Conservation (phyloP, 345 rosid genomes). For the Eucalyptus sp. region DNA sequence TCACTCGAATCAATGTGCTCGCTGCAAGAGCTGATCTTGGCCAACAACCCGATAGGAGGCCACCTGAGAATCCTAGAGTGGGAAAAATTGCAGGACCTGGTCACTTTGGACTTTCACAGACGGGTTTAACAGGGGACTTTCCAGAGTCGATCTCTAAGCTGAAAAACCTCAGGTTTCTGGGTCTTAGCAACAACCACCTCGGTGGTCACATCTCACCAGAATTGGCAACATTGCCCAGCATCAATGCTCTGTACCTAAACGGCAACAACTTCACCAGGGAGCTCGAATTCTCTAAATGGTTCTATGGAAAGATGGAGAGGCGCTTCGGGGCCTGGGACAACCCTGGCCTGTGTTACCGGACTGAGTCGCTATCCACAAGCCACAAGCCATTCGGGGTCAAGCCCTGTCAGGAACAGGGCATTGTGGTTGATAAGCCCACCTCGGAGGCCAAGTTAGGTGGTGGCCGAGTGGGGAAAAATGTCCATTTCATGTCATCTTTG, state of each 20-base stretch:
- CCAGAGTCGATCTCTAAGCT: conserved; percentile 45
- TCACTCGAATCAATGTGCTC: conserved; percentile 49
- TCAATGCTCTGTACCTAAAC: conserved; percentile 50
- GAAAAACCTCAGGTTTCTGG: conserved; percentile 62
- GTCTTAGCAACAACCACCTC: conserved; percentile 66
- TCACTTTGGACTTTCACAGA: conserved; percentile 46
- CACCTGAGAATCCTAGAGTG: conserved; percentile 38
- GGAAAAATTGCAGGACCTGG: conserved; percentile 42
- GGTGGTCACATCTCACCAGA: conserved; percentile 38
- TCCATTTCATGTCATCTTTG: conserved; percentile 12
- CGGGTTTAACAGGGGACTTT: conserved; percentile 45
- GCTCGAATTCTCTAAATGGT: conserved; percentile 38
- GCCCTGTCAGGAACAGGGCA: conserved; percentile 31
- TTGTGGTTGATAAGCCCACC: conserved; percentile 3
- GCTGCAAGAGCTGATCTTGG: conserved; percentile 50
- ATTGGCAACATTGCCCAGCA: conserved; percentile 51
- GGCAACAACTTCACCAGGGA: conserved; percentile 81
- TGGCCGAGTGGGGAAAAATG: conserved; percentile 6
- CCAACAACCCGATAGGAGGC: conserved; percentile 50
- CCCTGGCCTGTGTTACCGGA: conserved; percentile 52
- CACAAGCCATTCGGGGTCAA: conserved; percentile 54
- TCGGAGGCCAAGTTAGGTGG: conserved; percentile 16
- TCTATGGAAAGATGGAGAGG: conserved; percentile 60
- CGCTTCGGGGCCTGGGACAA: conserved; percentile 87
- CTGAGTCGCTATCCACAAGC: conserved; percentile 16